These are phyloP conservation scores for Porphyrellus cyaneotinctus DNA, from an alignment of 768 basidiomycete species.

Conservation along the genomic window DNA sequence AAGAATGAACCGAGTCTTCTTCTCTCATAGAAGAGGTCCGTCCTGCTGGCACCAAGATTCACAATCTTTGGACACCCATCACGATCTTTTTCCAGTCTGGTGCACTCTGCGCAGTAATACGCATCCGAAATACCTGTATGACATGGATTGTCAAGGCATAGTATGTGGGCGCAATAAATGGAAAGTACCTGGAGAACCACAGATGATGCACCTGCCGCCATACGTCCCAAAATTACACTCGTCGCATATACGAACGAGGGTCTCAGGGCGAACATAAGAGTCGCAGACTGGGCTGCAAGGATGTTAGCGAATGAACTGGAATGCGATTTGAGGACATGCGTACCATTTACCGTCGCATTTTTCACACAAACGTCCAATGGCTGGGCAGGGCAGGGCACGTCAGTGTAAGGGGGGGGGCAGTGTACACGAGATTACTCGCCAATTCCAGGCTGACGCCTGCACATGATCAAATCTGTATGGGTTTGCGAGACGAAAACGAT, in stretches of 20 bases:
- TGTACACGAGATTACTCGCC: slow-evolving; percentile 46
- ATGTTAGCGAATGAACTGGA: background rate
- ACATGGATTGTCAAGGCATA: background rate
- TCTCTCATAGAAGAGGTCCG: slow-evolving; percentile 89
- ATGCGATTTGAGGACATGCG: slow-evolving; percentile 21
- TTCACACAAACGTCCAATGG: slow-evolving; percentile 96
- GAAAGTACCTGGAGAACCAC: slow-evolving; percentile 82
- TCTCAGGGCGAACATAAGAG: slow-evolving; percentile 98
- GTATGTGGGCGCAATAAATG: background rate
- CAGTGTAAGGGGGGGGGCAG: slow-evolving; percentile 1
- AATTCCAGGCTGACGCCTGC: slow-evolving; percentile 94
- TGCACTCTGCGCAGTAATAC: slow-evolving; percentile 98
- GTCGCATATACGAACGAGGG: slow-evolving; percentile 96
- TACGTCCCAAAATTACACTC: slow-evolving; percentile 99
- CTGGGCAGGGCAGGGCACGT: slow-evolving; percentile 37
- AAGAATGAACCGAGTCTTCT: slow-evolving; percentile 65
- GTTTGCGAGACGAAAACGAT: background rate
- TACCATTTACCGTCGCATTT: slow-evolving; percentile 99
- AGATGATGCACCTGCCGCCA: slow-evolving; percentile 96
- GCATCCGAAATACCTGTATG: slow-evolving; percentile 91
- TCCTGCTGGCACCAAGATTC: slow-evolving; percentile 91
- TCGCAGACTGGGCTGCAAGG: slow-evolving; percentile 87
- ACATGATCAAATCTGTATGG: slow-evolving; percentile 89
- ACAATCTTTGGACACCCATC: slow-evolving; percentile 99
- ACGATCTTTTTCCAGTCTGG: slow-evolving; percentile 92